Base-by-base conservation (phyloP, 805 yeast genomes). In the Jamesozyma lodderae region DNA sequence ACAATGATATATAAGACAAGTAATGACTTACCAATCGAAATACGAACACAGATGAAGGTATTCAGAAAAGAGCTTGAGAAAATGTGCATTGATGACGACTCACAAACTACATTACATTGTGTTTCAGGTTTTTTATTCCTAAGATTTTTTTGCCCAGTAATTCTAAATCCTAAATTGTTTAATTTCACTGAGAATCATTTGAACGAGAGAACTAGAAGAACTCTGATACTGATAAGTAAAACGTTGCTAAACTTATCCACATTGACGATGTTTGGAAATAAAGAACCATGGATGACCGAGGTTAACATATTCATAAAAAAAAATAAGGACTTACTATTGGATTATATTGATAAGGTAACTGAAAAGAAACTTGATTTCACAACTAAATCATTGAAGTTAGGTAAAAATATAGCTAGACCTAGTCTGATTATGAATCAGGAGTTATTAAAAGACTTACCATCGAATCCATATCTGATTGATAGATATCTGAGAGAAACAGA, bases 91-190 rank as follows among this genome's bases (percentile, higher is more conserved):
- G 67, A 63, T 11, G 81, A 78, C 9, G 40, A 44, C 49, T 35
- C 40, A 0, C 63, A 59, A 5, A 54, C 66, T 8, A 71, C 86
- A 0, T 64, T 81, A 41, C 81, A 87, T 52, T 82, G 94, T 35
- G 63, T 88, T 23, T 73, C 92, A 16, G 87, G 95, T 1, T 83
- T 92, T 51, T 63, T 90, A 10, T 92, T 90, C 55, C 62, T 90
- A 42, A 66, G 96, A 42, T 84, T 80, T 58, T 73, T 87, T 46
- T 87, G 96, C 51, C 97, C 98, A 0, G 95, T 95, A 0, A 73
- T 90, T 21, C 62, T 92, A 53, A 88, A 86, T 51, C 98, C 98
- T 0, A 86, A 85, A 51, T 59, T 88, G 35, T 87, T 86, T 57
- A 77, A 79, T 43, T 64, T 92, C 35, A 74, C 85, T 0, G 70